Base-by-base conservation (phyloP, 78 protist species). In the Isochrysis galbana region DNA sequence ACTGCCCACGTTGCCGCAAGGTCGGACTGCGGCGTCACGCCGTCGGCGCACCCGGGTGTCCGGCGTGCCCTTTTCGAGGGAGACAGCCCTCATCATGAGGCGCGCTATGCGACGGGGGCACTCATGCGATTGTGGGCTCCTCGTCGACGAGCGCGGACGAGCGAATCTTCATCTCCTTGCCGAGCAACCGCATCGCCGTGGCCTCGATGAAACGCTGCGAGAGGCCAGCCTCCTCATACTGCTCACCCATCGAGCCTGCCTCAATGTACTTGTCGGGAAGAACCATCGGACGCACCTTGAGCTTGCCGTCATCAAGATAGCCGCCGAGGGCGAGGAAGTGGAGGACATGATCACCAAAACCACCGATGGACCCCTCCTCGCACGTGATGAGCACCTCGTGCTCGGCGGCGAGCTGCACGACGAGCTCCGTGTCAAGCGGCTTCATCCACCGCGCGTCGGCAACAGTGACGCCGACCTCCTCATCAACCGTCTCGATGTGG, bases 281-380 rank as follows among this genome's bases (percentile, higher is more conserved):
- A n/a, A 90, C 92, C 92, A 90, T 90, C 46, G 92, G 84, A 26
- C 92, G 92, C 67, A 21, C 67, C 42, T 38, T 34, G 72, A 87
- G 46, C 67, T 3, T 78, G 39, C 87, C 87, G n/a, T 47, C 44
- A 69, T 84, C 55, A 17, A 61, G 80, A 4, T 17, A 2, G 91
- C 89, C 90, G 32, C 5, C 29, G 41, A 80, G 41, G 25, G 90
- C 51, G 46, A 91, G 89, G 82, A 54, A 78, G 84, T 77, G 90
- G 38, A 82, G 46, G 72, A 91, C 93, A 39, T 91, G 93, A 46
- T 48, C 74, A 41, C 90, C 89, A n/a, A 91, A 91, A 29, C 93
- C 93, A n/a, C 93, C 93, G 61, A 91, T 36, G 34, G 93, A 47
- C 61, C 61, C 61, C 90, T 91, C 93, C 90, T 91, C 93, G 44